phyloP scores from a whole-genome alignment of 768 basidiomycete genomes.

The Lentinula aciculospora region DNA sequence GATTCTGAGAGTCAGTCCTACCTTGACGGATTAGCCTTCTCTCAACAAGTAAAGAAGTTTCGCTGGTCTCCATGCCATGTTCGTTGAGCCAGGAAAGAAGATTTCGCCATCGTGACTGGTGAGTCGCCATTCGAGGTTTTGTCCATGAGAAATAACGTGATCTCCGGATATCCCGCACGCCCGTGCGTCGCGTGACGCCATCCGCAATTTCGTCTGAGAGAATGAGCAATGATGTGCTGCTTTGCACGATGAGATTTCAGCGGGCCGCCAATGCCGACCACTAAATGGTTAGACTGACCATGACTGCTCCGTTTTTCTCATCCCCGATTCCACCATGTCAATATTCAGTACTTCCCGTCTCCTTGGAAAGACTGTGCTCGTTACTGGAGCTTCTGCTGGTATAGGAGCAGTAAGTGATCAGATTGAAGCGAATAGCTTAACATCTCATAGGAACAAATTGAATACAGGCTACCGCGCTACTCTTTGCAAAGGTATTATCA shows the following conservation, averaged over 20 bases:
- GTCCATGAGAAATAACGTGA: not conserved
- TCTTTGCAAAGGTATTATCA: constrained; percentile 76
- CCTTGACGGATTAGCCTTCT: constrained; percentile 43
- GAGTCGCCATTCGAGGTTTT: too few relatives aligned
- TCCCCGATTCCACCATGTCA: constrained; percentile 56
- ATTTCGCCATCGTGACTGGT: constrained; percentile 28
- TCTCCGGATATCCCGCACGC: not conserved
- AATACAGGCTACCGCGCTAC: constrained; percentile 71
- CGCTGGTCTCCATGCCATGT: constrained; percentile 40
- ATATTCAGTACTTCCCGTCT: constrained; percentile 78
- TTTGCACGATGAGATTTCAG: not conserved
- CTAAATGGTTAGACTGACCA: not conserved
- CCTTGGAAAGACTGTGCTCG: constrained; percentile 79
- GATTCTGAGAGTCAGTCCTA: not conserved
- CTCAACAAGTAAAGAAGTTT: constrained; percentile 41
- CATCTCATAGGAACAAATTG: constrained; percentile 1
- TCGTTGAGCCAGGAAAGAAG: constrained; percentile 49
- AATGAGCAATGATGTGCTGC: not conserved
- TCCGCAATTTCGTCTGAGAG: not conserved
- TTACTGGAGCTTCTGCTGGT: constrained; percentile 87
- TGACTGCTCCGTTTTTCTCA: not conserved
- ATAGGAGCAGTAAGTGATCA: constrained; percentile 71
- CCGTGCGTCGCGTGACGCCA: not conserved
- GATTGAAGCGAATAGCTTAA: not conserved
- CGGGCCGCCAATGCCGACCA: not conserved